Evolutionary conservation across 768 basidiomycete species (phyloP), one percentile per base, ranked within the genome.

Genomic region (Cubamyces sp.): DNA sequence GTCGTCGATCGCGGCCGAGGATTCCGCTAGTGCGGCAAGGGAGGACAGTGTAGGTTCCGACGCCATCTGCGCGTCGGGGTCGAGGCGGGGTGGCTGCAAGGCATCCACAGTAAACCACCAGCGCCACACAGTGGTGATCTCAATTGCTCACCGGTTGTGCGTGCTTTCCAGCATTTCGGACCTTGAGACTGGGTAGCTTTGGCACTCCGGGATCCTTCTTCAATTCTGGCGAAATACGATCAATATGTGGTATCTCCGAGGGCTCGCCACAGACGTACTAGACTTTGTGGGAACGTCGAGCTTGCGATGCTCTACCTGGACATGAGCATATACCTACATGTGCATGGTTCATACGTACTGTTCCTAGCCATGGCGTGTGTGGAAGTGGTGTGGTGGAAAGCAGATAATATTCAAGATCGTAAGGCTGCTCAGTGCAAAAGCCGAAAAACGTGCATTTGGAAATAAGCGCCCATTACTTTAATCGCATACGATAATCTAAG

Each of bases 181-280:
- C 76, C 76, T 91, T 92, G 50, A 91, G 76, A 75, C 86, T 81
- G 16, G 91, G 88, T 2, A 96, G 82, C 69, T 90, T 87, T 6
- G 94, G 94, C 2, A 97, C 78, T 18, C 94, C 95, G 39, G 91
- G 90, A 73, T 96, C 94, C 71, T 92, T 95, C 75, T 91, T 94
- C 42, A 94, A 77, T 71, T 90, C 92, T 94, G 60, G 5, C 34
- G 14, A 19, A 16, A 12, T 8, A 26, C 30, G 41, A 53, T 49
- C 18, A 43, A 12, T 23, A 14, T 30, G 37, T 16, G 5, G 41
- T 15, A 16, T 49, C 11, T 25, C 15, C 5, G 60, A 41, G 15
- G 40, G 28, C 54, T 42, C 11, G 34, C 45, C 21, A 53, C 55
- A 14, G 30, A 57, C 54, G 52, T 30, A 65, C 55, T 66, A 21